phyloP scores from a whole-genome alignment of 1,284 basidiomycete species.

The Exsudoporus floridanus region DNA sequence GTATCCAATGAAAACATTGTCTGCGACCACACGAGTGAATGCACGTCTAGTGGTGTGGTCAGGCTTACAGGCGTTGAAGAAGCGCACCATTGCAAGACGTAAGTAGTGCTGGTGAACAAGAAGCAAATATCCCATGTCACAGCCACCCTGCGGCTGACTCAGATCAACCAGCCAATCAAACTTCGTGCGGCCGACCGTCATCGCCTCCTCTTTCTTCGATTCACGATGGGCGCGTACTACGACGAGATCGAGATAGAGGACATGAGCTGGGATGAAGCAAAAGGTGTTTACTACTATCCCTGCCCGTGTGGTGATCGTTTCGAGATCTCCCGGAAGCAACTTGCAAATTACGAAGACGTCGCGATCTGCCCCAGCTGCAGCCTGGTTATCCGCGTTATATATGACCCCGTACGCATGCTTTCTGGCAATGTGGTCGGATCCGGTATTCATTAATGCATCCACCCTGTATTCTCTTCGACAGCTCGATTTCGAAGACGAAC shows the following conservation, averaged over 20 bases:
- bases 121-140: neutral
- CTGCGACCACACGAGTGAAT: neutral
- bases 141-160: neutral
- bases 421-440: neutral
- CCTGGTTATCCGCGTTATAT: constrained; percentile 89
- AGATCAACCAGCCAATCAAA: neutral
- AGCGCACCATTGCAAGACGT: neutral
- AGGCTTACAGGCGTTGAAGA: neutral
- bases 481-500: constrained; percentile 74
- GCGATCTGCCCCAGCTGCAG: constrained; percentile 98
- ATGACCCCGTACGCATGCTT: constrained; percentile 79
- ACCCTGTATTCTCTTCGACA: constrained; percentile 26
- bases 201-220: neutral
- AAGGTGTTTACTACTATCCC: constrained; percentile 90
- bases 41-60: neutral
- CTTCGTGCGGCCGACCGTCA: neutral
- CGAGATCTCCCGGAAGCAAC: constrained; percentile 88
- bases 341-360: constrained; percentile 90
- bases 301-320: constrained; percentile 99
- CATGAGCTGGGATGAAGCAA: constrained; percentile 87
- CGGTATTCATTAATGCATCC: neutral
- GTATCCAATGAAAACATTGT: neutral
- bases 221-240: constrained; percentile 76
- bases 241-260: constrained; percentile 96
- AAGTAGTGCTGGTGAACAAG: neutral